Conservation (phyloP, 352 stramenopile genomes). For the Globisporangium rhizosaccharum region DNA sequence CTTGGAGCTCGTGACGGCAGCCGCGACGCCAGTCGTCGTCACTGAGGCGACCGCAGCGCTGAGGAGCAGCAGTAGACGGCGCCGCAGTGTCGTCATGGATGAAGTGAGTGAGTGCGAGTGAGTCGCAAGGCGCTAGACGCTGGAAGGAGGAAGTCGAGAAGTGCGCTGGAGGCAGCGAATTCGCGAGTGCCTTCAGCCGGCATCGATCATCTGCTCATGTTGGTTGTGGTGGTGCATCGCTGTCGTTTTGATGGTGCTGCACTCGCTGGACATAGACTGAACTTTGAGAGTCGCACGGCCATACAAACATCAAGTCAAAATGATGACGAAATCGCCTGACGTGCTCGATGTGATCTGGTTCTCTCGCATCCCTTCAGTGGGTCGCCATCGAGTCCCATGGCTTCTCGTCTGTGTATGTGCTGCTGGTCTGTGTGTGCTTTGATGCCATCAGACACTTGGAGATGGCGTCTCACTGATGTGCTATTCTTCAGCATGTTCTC, state of each 20-base stretch:
- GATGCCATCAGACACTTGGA: too few species aligned
- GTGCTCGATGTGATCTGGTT: not conserved
- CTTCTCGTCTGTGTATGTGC: too few species aligned
- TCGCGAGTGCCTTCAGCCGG: not conserved
- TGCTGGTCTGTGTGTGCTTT: too few species aligned
- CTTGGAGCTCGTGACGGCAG: conserved; percentile 17
- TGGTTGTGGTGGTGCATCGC: not conserved
- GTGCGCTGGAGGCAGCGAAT: not conserved
- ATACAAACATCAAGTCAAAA: not conserved
- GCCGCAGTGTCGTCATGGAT: not conserved
- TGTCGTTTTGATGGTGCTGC: not conserved
- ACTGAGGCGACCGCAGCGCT: not conserved
- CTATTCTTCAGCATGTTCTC: too few species aligned
- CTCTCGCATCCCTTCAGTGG: too few species aligned
- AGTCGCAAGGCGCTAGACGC: not conserved
- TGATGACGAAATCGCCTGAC: not conserved
- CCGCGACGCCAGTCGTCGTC: not conserved
- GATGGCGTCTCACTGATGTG: too few species aligned
- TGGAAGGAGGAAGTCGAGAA: not conserved
- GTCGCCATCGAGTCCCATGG: too few species aligned
- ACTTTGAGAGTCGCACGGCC: not conserved
- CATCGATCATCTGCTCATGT: not conserved
- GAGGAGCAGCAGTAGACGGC: not conserved
- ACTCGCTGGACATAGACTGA: not conserved
- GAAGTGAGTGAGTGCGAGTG: not conserved